Percentiles rank a stretch among this genome's conserved stretches.
phyloP scores from a whole-genome alignment of 2,329 filamentous ascomycete species.

The Podosphaera fusca region DNA sequence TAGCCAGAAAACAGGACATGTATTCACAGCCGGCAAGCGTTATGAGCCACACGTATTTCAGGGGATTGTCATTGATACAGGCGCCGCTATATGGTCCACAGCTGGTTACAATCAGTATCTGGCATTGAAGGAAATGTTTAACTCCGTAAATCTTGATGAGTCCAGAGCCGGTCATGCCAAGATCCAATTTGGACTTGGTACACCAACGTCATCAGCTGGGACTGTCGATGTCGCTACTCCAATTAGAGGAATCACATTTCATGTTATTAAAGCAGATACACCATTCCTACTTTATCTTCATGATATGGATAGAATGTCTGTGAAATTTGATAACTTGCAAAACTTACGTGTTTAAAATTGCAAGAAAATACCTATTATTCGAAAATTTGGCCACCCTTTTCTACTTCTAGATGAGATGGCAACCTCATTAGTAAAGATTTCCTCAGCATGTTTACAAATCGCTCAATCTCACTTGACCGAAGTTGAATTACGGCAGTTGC shows the following conservation, averaged over 20 bases:
- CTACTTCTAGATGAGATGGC: too few relatives aligned
- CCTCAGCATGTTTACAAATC: too few relatives aligned
- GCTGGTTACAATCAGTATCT: slow-evolving; percentile 1
- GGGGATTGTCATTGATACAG: slow-evolving; percentile 1
- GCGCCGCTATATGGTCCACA: neutral
- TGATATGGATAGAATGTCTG: neutral
- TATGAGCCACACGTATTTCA: neutral
- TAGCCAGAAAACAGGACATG: too few relatives aligned
- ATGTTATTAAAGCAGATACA: neutral
- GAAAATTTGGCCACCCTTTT: neutral
- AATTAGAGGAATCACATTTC: neutral
- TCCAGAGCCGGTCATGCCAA: neutral
- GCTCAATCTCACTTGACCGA: neutral
- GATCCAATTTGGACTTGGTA: neutral
- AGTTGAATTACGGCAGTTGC: neutral
- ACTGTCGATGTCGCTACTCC: neutral
- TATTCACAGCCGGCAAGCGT: neutral
- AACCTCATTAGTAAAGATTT: too few relatives aligned
- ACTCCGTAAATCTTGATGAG: neutral
- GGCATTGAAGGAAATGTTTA: neutral
- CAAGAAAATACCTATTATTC: neutral
- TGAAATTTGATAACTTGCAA: neutral
- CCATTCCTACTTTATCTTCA: neutral
- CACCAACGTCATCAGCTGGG: neutral
- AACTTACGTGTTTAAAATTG: neutral